Evolutionary conservation across 2,329 filamentous ascomycete species (phyloP), one percentile per base, ranked within the genome.

Genomic region (Fusarium napiforme): DNA sequence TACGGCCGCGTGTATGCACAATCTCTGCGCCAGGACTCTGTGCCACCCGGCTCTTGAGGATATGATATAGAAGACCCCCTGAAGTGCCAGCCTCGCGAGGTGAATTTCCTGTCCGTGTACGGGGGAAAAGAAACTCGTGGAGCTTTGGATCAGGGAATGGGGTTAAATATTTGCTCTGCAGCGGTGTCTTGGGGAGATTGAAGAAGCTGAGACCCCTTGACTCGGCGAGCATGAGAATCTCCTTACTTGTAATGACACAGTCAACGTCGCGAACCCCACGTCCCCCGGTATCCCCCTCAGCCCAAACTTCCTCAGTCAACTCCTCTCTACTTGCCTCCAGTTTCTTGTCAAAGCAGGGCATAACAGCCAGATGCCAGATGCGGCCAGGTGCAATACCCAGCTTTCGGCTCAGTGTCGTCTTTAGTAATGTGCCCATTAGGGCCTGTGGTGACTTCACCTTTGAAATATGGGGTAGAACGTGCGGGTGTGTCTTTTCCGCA

Each of bases 331-430:
- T 97, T 11, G 96, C 96, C 84, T 99, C 96, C 34, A 99, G 88
- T 82, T 99, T 99, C 86, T 99, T 99, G 82, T 99, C 96, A 81
- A 99, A 98, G 82, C 96, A 99, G 26, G 96, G 96, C 96, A 99
- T 99, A 50, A 99, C 88, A 18, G 96, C 94, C 60, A 98, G 83
- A 82, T 98, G 96, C 94, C 96, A 99, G 80, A 99, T 95, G 75
- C 91, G 90, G 71, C 92, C 91, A 0, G 95, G 93, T 2, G 92
- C 83, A 55, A 98, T 90, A 39, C 90, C 90, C 70, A 95, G 87
- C 59, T 85, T 88, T 74, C 89, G 90, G 81, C 93, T 94, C 40
- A 99, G 84, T 1, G 93, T 90, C 2, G 94, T 96, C 83, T 99
- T 99, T 62, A 99, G 82, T 46, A 98, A 87, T 0, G 95, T 98